Evolutionary conservation across 2,329 filamentous ascomycete genomes (phyloP).

Genomic region (Fusarium camptoceras): DNA sequence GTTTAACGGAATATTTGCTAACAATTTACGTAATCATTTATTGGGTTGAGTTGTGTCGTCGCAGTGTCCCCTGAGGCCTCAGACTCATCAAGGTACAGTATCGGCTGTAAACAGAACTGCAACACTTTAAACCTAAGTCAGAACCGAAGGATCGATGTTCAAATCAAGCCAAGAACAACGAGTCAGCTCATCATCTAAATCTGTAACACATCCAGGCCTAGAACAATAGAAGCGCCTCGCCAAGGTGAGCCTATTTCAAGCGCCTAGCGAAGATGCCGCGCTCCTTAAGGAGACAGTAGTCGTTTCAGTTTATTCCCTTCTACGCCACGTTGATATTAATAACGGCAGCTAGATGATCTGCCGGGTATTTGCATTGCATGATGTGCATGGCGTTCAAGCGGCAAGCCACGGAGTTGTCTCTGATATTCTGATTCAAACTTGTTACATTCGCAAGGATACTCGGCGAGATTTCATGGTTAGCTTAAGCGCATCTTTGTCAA

Average conservation of each 20-base stretch:
- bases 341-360: background rate
- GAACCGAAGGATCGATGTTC: fast-evolving
- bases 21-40: background rate
- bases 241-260: background rate
- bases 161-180: background rate
- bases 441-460: background rate
- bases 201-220: background rate
- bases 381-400: background rate
- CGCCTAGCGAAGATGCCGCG: background rate
- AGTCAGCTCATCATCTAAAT: background rate
- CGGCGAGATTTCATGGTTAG: background rate
- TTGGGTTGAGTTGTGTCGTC: background rate
- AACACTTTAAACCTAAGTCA: background rate
- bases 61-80: background rate
- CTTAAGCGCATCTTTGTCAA: no score
- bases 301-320: background rate
- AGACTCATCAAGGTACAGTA: background rate
- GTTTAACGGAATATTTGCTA: background rate
- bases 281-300: background rate
- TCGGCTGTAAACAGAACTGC: fast-evolving
- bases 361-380: background rate
- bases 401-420: background rate
- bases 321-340: background rate
- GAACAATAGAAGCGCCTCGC: background rate
- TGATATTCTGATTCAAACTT: background rate